Base-by-base conservation (phyloP, 306 rosid genomes). In the Dalbergia cultrata region DNA sequence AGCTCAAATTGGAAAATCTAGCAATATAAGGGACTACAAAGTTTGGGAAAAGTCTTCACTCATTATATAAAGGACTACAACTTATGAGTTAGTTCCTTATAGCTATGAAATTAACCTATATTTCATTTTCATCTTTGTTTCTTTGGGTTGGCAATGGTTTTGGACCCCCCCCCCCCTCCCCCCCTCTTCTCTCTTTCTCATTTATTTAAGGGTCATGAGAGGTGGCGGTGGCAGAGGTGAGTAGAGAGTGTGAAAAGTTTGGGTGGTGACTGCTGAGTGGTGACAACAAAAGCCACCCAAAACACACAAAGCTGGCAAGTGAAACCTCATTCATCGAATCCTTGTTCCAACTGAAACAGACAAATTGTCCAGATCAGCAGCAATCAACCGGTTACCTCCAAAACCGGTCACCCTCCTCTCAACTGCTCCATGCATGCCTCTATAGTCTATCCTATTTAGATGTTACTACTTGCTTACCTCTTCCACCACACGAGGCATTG, bases 281-380 rank as follows among this genome's bases (percentile, higher is more conserved):
- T n/a, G 60, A 54, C 60, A 54, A 3, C 70, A 39, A 58, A 76
- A 60, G 64, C 22, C 10, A 68, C 62, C 80, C 67, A 73, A 87
- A 77, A 78, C 84, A 86, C 86, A 80, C 4, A 77, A 44, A 17
- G 54, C 78, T 67, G 79, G 62, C 26, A 74, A 74, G 18, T 71
- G 21, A 21, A 67, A 76, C 80, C 71, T 70, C 73, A 26, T 52
- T 70, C 72, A 26, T 52, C 53, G 9, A 67, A 44, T 80, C 71
- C 33, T 80, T 67, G 74, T 80, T 83, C 63, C 60, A 72, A 78
- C 74, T 66, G 43, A 87, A 78, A 6, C 72, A 19, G 90, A 87
- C 90, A 87, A 87, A 78, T 54, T 70, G 34, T 80, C 70, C 87
- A 80, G 75, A 75, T 0, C 45, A 63, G 72, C 85, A 74, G 8